Conservation (phyloP, 148 eudicot species). For the Heliosperma pusillum region DNA sequence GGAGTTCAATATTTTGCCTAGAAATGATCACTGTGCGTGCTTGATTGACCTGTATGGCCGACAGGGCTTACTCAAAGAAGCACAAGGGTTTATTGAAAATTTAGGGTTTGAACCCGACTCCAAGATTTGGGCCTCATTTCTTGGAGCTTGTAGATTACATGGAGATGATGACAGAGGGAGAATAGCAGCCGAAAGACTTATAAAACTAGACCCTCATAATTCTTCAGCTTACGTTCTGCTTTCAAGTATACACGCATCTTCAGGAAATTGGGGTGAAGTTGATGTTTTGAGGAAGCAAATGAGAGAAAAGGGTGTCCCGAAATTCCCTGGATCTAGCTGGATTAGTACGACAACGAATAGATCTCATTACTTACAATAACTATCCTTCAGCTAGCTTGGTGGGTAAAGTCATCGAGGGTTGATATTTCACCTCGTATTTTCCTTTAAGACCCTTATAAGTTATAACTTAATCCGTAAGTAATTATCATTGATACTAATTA, state of each 20-base stretch:
- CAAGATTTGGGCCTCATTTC: conserved; percentile 76
- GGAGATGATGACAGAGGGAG: conserved; percentile 77
- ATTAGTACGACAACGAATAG: conserved; percentile 37
- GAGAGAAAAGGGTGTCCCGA: conserved; percentile 61
- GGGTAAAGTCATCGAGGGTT: not conserved
- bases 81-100: conserved; percentile 52
- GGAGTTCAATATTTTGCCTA: conserved; percentile 46
- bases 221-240: conserved; percentile 73
- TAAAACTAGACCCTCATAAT: conserved; percentile 63
- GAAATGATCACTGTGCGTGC: conserved; percentile 83
- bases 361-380: conserved; percentile 37
- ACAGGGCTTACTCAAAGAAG: conserved; percentile 78
- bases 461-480: too few species aligned
- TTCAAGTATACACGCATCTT: conserved; percentile 74
- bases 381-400: not conserved
- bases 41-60: conserved; percentile 89
- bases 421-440: too few species aligned
- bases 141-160: conserved; percentile 78
- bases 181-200: conserved; percentile 70
- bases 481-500: too few species aligned
- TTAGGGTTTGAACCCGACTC: conserved; percentile 62
- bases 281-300: conserved; percentile 62
- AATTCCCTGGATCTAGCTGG: conserved; percentile 81
- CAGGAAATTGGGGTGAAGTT: conserved; percentile 75
- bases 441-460: too few species aligned